Conservation (phyloP, 352 stramenopile genomes). For the Phytopythium vexans region DNA sequence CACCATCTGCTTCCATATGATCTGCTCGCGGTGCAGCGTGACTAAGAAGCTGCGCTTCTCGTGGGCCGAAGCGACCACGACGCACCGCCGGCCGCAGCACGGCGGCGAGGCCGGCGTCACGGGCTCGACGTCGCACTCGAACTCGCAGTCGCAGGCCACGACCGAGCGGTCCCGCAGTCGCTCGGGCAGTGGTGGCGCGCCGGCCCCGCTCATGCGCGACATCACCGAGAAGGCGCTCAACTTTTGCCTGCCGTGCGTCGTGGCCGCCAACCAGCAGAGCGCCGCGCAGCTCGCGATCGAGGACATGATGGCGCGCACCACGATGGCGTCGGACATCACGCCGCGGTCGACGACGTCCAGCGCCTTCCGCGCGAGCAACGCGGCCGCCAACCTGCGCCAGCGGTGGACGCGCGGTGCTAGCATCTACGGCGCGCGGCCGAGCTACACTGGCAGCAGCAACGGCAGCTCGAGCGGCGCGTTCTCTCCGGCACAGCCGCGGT, state of each 20-base stretch:
- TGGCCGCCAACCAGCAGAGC: slow-evolving; percentile 37
- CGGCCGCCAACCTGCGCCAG: background rate
- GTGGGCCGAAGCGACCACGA: slow-evolving; percentile 15
- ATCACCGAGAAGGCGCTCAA: slow-evolving; percentile 43
- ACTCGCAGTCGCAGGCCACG: slow-evolving; percentile 13
- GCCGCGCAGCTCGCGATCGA: slow-evolving; percentile 37
- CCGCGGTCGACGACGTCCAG: background rate
- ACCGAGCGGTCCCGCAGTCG: slow-evolving; percentile 25
- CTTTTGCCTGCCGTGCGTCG: slow-evolving; percentile 47
- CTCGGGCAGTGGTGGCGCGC: slow-evolving; percentile 5
- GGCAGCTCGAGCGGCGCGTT: background rate
- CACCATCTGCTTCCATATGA: slow-evolving; percentile 26
- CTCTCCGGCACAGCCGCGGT: background rate
- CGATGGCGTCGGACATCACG: background rate
- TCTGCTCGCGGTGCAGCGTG: slow-evolving; percentile 44
- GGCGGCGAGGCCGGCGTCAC: slow-evolving; percentile 4
- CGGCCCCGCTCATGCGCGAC: slow-evolving; percentile 18
- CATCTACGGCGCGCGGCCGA: slow-evolving; percentile 7
- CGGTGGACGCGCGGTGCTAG: slow-evolving; percentile 4
- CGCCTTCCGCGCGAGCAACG: background rate
- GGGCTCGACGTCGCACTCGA: slow-evolving; percentile 1
- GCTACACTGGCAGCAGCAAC: background rate
- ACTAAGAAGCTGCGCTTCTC: slow-evolving; percentile 50
- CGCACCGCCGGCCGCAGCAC: background rate
- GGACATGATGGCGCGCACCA: slow-evolving; percentile 22